Base-by-base conservation (phyloP, 371 early-diverging fungal genomes). In the Conidiobolus incongruus region DNA sequence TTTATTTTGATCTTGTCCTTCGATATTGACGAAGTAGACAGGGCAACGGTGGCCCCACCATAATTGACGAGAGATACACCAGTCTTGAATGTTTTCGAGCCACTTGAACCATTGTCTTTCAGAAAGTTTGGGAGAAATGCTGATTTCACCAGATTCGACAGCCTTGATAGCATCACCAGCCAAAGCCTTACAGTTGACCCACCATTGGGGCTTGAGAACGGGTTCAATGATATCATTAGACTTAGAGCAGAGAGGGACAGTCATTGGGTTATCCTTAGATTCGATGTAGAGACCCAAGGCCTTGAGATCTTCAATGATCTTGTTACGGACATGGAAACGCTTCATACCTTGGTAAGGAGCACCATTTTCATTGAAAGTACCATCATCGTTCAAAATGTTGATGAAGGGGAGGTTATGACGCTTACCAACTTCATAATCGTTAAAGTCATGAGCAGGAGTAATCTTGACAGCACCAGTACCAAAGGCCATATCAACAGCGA, bases 21-120 rank as follows among this genome's bases (percentile, higher is more conserved):
- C 73, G 34, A 84, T 62, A n/a, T 62, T 60, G 50, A 95, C 77
- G 52, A 81, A 82, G 69, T 97, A 99, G 2, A 97, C 98, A 34
- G 99, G 99, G 15, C 97, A 70, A 56, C 90, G 79, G 59, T 98
- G 98, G 32, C 99, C 99, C 99, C 99, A 99, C 99, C 99, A 98
- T 39, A 99, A 68, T 68, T 99, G 99, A 52, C 99, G 84, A 6
- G 93, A 93, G 41, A 94, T 80, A 59, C 95, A 99, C 99, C 99
- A 96, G 60, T 94, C 94, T 52, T 89, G 83, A 49, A 90, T 89
- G 63, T 88, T 86, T 35, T 73, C 81, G 49, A 99, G 70, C 99
- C 99, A 99, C 45, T 75, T 66, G 75, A 85, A 87, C 91, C 90
- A 99, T 34, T 89, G 91, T 47, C 70, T 79, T 54, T 91, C 87